These are phyloP conservation scores for Xylaria grammica DNA, from an alignment of 495 filamentous ascomycete species.

Conservation along the genomic window DNA sequence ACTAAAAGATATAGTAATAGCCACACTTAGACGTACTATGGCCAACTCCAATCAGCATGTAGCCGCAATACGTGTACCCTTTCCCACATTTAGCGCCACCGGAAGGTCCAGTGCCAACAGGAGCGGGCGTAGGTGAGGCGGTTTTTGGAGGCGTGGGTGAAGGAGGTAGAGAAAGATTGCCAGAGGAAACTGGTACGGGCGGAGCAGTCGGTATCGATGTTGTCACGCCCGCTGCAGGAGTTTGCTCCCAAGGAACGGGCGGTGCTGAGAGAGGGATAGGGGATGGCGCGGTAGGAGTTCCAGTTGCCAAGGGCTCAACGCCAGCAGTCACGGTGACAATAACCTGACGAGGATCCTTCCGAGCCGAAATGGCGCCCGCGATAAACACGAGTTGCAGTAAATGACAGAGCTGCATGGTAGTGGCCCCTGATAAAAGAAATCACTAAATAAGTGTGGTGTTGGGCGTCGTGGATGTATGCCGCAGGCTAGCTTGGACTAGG, in stretches of 20 bases:
- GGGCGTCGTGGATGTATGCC: background rate
- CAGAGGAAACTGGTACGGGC: background rate
- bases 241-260: conserved; percentile 16
- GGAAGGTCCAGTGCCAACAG: conserved; percentile 20
- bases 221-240: background rate
- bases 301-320: background rate
- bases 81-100: conserved; percentile 44
- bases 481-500: background rate
- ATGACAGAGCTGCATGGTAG: conserved; percentile 17
- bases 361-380: conserved; percentile 1
- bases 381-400: conserved; percentile 7
- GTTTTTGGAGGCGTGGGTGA: background rate
- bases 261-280: conserved; percentile 9
- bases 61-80: conserved; percentile 53
- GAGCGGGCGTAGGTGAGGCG: conserved; percentile 6
- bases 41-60: conserved; percentile 44
- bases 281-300: background rate
- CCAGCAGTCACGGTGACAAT: conserved; percentile 10
- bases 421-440: too few species aligned
- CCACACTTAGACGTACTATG: conserved; percentile 37
- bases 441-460: too few species aligned
- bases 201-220: background rate
- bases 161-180: conserved; percentile 4
- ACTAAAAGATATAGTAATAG: background rate
- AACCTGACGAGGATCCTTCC: conserved; percentile 9